Percentiles rank a stretch among this genome's conserved stretches.
These are phyloP conservation scores for Apiotrichum sp. DNA, from an alignment of 1,284 basidiomycete genomes.

Conservation along the genomic window DNA sequence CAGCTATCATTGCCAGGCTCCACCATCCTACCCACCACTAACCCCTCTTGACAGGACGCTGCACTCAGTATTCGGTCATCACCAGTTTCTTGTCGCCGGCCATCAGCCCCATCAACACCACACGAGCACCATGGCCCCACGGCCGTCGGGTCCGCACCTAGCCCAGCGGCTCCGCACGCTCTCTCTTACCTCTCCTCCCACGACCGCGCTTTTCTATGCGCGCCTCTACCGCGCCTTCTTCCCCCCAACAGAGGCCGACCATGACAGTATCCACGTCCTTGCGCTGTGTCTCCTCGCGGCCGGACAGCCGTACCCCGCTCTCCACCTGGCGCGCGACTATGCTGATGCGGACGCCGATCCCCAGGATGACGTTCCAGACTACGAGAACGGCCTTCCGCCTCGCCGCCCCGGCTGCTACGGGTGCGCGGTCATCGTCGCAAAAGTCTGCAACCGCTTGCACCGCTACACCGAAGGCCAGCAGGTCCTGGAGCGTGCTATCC, in stretches of 20 bases:
- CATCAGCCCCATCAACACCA: too few species aligned
- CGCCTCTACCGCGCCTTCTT: conserved; percentile 32
- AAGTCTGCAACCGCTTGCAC: conserved; percentile 65
- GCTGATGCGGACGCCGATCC: conserved; percentile 43
- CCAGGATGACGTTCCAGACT: conserved; percentile 42
- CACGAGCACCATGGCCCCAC: conserved; percentile 11
- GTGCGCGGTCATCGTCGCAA: conserved; percentile 71
- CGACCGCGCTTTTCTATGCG: conserved; percentile 40
- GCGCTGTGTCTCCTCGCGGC: conserved; percentile 67
- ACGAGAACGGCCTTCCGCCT: conserved; percentile 29
- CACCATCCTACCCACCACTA: too few species aligned
- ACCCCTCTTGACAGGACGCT: too few species aligned
- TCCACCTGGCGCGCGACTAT: conserved; percentile 58
- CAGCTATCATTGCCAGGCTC: too few species aligned
- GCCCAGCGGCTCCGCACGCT: conserved; percentile 31
- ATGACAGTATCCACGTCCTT: conserved; percentile 78
- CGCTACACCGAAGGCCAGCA: conserved; percentile 48
- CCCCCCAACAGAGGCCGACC: conserved; percentile 50
- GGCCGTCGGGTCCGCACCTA: conserved; percentile 29
- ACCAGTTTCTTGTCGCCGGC: too few species aligned
- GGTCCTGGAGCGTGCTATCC: conserved; percentile 35
- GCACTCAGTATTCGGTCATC: too few species aligned
- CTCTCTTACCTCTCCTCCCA: conserved; percentile 26
- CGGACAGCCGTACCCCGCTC: conserved; percentile 68
- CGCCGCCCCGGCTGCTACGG: conserved; percentile 54